Base-by-base conservation (phyloP, 1,139 yeast species). In the Suhomyces wounanorum region DNA sequence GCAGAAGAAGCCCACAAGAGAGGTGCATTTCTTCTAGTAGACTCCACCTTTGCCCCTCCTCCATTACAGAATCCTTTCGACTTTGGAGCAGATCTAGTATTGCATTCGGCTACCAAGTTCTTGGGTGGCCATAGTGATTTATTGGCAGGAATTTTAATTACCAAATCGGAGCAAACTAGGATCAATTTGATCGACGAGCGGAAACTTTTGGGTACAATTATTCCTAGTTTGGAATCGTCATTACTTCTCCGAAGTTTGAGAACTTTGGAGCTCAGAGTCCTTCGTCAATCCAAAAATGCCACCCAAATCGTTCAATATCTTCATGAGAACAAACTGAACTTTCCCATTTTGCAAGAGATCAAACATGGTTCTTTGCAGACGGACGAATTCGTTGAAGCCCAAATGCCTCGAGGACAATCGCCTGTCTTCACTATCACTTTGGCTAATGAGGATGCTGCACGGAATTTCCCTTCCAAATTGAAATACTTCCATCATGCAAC, bases 61-160 rank as follows among this genome's bases (percentile, higher is more conserved):
- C 97, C 97, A 8, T 71, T 91, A 50, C 91, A 84, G 63, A 81
- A 87, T 57, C 94, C 96, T 6, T 90, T 89, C 69, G 74, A 78
- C 39, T 85, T 79, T 59, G 96, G 94, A 42, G 96, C 87, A 31
- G 97, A 91, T 66, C 68, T 89, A 60, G 82, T 91, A 14, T 73
- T 92, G 83, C 97, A 91, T 68, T 89, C 96, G 1, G 96, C 92
- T 0, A 89, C 97, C 2, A 91, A 91, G 66, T 92, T 84, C 68
- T 85, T 90, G 64, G 97, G 96, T 36, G 97, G 97, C 18, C 97
- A 91, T 67, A 87, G 96, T n/a, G 97, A 92, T 66, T 70, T 90
- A 48, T 74, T 92, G 44, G 92, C 96, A 3, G 97, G 97, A 18
- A 77, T 87, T 10, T 70, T 91, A 36, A 83, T 84, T 11, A 84